Conservation (phyloP, 495 filamentous ascomycete genomes). For the Massariosphaeria phaeospora region DNA sequence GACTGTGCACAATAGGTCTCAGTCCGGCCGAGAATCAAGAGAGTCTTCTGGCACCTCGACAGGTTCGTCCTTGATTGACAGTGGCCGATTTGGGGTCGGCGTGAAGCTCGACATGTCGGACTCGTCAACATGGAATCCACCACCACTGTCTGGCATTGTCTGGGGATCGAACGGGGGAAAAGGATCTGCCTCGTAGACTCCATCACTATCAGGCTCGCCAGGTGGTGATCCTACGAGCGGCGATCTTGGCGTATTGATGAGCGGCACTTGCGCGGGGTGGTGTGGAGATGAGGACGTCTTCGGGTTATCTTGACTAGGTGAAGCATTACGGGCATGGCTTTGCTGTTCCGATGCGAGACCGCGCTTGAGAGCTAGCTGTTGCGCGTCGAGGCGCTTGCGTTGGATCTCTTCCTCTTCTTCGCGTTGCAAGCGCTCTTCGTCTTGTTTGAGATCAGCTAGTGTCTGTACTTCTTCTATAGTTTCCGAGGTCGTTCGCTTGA, state of each 20-base stretch:
- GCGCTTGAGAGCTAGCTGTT: slow-evolving; percentile 61
- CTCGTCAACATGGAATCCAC: slow-evolving; percentile 27
- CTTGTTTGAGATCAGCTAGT: slow-evolving; percentile 66
- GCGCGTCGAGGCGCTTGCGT: slow-evolving; percentile 65
- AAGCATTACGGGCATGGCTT: not conserved
- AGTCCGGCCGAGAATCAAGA: slow-evolving; percentile 18
- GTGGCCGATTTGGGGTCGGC: slow-evolving; percentile 23
- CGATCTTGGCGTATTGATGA: not conserved
- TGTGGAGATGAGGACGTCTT: slow-evolving; percentile 3
- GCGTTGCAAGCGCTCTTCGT: slow-evolving; percentile 63
- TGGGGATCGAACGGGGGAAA: slow-evolving; percentile 26
- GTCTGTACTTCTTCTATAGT: slow-evolving; percentile 48
- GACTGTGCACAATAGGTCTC: too few relatives aligned
- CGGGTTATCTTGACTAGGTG: not conserved
- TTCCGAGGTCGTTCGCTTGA: slow-evolving; percentile 23
- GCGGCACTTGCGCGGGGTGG: not conserved
- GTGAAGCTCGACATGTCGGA: slow-evolving; percentile 17
- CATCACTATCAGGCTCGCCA: not conserved
- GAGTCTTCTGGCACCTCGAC: not conserved
- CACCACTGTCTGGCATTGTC: slow-evolving; percentile 25
- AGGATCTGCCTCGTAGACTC: not conserved
- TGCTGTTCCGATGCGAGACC: slow-evolving; percentile 48
- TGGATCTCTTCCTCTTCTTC: slow-evolving; percentile 70
- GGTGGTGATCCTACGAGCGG: slow-evolving; percentile 12
- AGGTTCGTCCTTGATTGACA: slow-evolving; percentile 11